Percentiles rank a stretch among this genome's conserved stretches.
phyloP scores from a whole-genome alignment of 805 yeast genomes.

The Candida nanaspora region DNA sequence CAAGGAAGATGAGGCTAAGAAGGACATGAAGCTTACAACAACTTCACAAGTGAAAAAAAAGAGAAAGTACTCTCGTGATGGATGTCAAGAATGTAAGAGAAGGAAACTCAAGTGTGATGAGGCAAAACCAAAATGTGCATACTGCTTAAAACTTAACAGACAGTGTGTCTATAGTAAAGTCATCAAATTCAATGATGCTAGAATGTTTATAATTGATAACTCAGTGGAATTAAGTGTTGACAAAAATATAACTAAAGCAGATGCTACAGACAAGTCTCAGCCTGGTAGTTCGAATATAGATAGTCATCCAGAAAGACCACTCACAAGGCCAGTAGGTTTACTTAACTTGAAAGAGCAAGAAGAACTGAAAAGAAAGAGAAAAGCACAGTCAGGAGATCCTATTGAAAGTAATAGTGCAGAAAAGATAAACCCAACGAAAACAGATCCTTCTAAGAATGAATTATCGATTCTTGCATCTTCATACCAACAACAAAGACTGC shows the following conservation, averaged over 20 bases:
- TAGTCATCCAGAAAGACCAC: too few species aligned
- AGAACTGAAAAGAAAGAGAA: background rate
- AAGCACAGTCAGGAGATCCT: too few species aligned
- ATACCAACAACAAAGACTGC: background rate
- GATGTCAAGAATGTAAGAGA: slow-evolving; percentile 38
- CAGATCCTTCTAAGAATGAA: too few species aligned
- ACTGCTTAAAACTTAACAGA: slow-evolving; percentile 30
- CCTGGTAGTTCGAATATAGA: too few species aligned
- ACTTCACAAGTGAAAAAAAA: too few species aligned
- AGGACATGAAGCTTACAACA: too few species aligned
- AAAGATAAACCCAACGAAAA: too few species aligned
- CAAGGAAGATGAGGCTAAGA: too few species aligned
- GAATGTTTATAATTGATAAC: slow-evolving; percentile 18
- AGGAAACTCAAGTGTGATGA: slow-evolving; percentile 37
- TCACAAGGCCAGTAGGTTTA: background rate
- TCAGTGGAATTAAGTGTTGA: background rate
- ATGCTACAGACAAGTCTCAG: background rate
- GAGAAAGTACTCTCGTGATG: slow-evolving; percentile 36
- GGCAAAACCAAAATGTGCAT: slow-evolving; percentile 32
- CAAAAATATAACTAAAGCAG: too few species aligned
- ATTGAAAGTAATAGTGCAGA: too few species aligned
- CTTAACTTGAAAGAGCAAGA: background rate
- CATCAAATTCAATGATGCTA: slow-evolving; percentile 25
- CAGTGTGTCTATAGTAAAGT: slow-evolving; percentile 29
- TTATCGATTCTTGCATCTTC: background rate